Base-by-base conservation (phyloP, 371 early-diverging fungal species). In the Mucor irregularis region DNA sequence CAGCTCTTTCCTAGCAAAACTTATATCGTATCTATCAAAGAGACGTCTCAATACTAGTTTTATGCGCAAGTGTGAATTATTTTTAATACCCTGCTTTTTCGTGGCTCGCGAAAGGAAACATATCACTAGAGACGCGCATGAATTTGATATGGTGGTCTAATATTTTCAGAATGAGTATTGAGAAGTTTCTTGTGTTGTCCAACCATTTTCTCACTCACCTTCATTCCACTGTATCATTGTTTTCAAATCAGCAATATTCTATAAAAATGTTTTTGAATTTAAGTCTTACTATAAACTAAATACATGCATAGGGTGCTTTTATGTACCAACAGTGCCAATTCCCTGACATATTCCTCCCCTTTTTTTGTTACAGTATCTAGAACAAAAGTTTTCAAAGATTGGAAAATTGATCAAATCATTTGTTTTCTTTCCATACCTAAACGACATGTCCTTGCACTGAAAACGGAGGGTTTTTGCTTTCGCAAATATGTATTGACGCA, bases 151-250 rank as follows among this genome's bases (percentile, higher is more conserved):
- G 49, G 29, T 72, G 57, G 2, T 64, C 72, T 71, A 45, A 2
- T 3, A 11, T 21, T 3, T 1, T 11, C n/a, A n/a, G n/a, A n/a
- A 2, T 24, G 21, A 19, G 8, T 42, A 22, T 42, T 42, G 11
- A n/a, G n/a, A 19, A 17, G 9, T 22, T 21, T 24, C 9, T 8
- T 13, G 19, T 38, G 6, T 7, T 5, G 14, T 40, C 3, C 13
- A 21, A 4, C 4, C 4, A 37, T 35, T 4, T 17, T 11, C 7
- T 16, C 9, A 17, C 21, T 58, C 49, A 61, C 74, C 69, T 69
- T 78, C 73, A 50, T 78, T 79, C 78, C 78, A 79, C 54, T 79
- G 70, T 22, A 79, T 61, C 61, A 79, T 53, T 1, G 56, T 62
- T 22, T 59, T 64, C 16, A 77, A 35, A 45, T 79, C 80, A 5